Base-by-base conservation (phyloP, 495 filamentous ascomycete genomes). In the Penicillium cinerascens region DNA sequence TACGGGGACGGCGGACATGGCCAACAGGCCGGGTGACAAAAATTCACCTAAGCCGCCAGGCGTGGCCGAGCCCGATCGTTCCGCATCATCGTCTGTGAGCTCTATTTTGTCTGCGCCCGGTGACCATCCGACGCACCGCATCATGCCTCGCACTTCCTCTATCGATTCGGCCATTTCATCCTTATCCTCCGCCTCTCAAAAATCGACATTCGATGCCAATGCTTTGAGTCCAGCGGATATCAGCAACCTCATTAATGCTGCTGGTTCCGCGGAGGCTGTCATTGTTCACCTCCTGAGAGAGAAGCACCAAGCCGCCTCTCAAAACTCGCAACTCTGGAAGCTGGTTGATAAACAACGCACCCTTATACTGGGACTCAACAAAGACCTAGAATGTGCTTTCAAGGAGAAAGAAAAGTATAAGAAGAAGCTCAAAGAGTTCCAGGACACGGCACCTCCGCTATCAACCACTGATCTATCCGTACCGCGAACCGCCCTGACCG, bases 341-440 rank as follows among this genome's bases (percentile, higher is more conserved):
- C 72, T 98, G 42, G 91, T 98, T 22, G 91, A 97, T 67, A 97
- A 98, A 69, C 93, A 98, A 69, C 80, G 93, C 42, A 84, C 91
- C 0, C 88, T 98, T 79, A 91, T 98, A 29, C 61, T 96, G 22
- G 95, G 93, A 1, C 76, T 98, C 35, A 97, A 97, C 60, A 95
- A 93, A 68, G 93, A 98, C 63, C 77, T 98, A 21, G 92, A 97
- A 67, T 83, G 88, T 43, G 86, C 92, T 3, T 66, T 96, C 60
- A 95, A 95, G 65, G 93, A 97, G 56, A 97, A 97, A 68, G 93
- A 97, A 41, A 84, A 87, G 52, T 98, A 97, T 67, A 82, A 87
- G 52, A 92, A 89, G 71, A 95, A 91, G 68, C 58, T 95, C 13
- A 96, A 95, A 66, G 90, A 96, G 42, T 72, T 84, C 48, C 65